Evolutionary conservation across 352 stramenopile genomes (phyloP).

Genomic region (Pythium brachiatum): DNA sequence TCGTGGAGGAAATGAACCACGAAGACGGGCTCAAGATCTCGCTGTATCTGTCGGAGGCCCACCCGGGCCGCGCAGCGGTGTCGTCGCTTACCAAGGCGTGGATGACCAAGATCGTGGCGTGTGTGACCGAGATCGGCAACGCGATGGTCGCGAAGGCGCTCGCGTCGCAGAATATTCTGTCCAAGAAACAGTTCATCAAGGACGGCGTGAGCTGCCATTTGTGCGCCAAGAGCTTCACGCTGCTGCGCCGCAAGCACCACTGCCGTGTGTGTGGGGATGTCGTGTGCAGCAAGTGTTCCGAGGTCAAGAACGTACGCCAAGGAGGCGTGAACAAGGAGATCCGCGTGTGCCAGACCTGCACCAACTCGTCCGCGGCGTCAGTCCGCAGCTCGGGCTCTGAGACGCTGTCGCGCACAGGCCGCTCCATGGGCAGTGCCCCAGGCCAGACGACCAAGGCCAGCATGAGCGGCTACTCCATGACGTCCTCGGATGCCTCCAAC

Average conservation of each 20-base stretch:
- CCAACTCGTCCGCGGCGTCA: constrained; percentile 50
- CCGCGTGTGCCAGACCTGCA: constrained; percentile 72
- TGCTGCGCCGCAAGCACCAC: constrained; percentile 83
- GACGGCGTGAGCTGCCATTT: constrained; percentile 71
- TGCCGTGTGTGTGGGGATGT: constrained; percentile 83
- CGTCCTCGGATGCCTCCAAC: constrained; percentile 45
- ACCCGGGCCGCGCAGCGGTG: constrained; percentile 63
- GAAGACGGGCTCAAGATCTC: constrained; percentile 65
- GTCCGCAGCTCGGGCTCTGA: constrained; percentile 64
- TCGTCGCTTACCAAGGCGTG: constrained; percentile 70
- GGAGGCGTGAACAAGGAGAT: constrained; percentile 66
- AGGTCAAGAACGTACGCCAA: constrained; percentile 74
- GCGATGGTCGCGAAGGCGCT: constrained; percentile 65
- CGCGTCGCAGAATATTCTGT: constrained; percentile 54
- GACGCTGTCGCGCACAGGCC: constrained; percentile 31
- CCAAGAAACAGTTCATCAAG: constrained; percentile 78
- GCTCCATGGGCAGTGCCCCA: constrained; percentile 17
- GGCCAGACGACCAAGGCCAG: constrained; percentile 37
- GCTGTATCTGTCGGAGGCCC: constrained; percentile 71
- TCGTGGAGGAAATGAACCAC: constrained; percentile 68
- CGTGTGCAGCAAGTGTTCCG: constrained; percentile 81
- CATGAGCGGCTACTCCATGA: constrained; percentile 43
- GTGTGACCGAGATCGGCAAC: constrained; percentile 62
- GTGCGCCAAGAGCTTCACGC: constrained; percentile 69
- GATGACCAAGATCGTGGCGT: constrained; percentile 85